phyloP scores from a whole-genome alignment of 441 rosid genomes.

The Lepidium campestre region DNA sequence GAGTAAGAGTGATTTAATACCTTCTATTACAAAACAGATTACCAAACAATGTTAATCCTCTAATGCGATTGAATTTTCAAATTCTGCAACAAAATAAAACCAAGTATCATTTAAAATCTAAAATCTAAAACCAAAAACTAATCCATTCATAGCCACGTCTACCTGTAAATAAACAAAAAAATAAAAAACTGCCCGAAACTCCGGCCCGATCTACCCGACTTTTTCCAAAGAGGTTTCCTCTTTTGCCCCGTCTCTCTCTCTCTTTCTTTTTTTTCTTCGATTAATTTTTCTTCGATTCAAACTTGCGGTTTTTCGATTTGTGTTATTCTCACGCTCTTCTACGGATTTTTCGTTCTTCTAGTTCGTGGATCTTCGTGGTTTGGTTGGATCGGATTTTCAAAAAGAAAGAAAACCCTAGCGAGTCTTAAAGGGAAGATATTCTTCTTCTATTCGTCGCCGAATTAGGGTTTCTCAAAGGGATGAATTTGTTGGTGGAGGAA shows the following conservation, averaged over 20 bases:
- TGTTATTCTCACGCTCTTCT: conserved; percentile 1
- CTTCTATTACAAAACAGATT: too few relatives aligned
- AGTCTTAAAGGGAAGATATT: not conserved
- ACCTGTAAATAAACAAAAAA: not conserved
- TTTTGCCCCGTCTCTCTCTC: conserved; percentile 10
- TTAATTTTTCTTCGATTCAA: not conserved
- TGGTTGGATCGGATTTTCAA: not conserved
- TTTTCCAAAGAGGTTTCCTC: not conserved
- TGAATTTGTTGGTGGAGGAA: not conserved
- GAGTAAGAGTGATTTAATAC: too few relatives aligned
- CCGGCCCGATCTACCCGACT: conserved; percentile 20
- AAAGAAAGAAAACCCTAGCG: not conserved
- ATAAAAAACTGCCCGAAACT: not conserved
- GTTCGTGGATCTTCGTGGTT: conserved; percentile 19
- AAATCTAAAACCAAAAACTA: too few relatives aligned
- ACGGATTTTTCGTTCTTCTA: conserved; percentile 10
- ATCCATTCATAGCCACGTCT: too few relatives aligned
- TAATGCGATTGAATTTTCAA: too few relatives aligned
- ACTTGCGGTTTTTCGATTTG: not conserved
- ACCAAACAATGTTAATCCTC: too few relatives aligned
- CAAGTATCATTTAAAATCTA: too few relatives aligned
- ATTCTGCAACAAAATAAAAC: too few relatives aligned
- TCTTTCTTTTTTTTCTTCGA: not conserved
- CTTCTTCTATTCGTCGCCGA: not conserved
- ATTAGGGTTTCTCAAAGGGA: conserved; percentile 12